Evolutionary conservation across 2,329 filamentous ascomycete genomes (phyloP).

Genomic region (Alternaria arbusti): DNA sequence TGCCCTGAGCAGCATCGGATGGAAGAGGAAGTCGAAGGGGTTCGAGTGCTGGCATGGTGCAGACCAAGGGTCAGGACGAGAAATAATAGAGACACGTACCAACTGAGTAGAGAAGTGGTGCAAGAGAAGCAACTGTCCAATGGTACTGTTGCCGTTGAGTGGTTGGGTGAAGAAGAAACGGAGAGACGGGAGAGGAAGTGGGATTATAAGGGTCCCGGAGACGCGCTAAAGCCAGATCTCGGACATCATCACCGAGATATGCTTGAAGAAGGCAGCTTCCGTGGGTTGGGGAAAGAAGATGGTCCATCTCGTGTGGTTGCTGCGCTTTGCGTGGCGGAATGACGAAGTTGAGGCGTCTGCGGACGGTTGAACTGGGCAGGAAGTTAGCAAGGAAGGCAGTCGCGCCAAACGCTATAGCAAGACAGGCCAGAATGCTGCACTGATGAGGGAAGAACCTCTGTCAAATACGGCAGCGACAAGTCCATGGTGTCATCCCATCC

Average conservation of each 20-base stretch:
- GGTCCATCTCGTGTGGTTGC: background rate
- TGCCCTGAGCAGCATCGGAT: background rate
- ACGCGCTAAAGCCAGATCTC: background rate
- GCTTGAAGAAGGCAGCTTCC: background rate
- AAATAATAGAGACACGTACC: background rate
- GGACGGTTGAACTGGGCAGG: background rate
- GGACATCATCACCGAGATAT: background rate
- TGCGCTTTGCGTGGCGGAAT: background rate
- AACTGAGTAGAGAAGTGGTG: background rate
- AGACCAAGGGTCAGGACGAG: background rate
- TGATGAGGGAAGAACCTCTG: background rate
- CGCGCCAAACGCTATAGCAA: background rate
- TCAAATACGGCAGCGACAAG: background rate
- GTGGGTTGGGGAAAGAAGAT: background rate
- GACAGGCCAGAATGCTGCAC: background rate
- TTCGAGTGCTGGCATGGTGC: background rate
- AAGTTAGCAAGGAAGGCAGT: background rate
- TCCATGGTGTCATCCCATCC: background rate
- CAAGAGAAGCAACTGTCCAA: background rate
- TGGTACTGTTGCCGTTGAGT: background rate
- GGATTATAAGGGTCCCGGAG: slow-evolving; percentile 5
- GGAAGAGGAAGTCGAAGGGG: background rate
- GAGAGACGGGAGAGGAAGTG: slow-evolving; percentile 5
- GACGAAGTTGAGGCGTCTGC: background rate
- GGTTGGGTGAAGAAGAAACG: slow-evolving; percentile 13